phyloP scores from a whole-genome alignment of 2,329 filamentous ascomycete species.

The Colletotrichum aenigma region DNA sequence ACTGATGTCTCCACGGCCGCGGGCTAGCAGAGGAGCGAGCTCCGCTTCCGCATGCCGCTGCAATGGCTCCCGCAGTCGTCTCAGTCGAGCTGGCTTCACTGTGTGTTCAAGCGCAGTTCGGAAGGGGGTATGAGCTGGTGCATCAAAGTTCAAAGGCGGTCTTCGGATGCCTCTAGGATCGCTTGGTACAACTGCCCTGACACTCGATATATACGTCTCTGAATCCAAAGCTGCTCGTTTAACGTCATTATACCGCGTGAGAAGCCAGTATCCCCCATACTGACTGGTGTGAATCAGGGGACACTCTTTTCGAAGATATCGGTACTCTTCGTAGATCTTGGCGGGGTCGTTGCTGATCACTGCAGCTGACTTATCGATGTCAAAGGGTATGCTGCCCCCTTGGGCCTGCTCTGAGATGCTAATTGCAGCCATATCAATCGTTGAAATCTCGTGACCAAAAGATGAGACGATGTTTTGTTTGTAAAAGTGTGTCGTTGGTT shows the following conservation, averaged over 20 bases:
- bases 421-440: neutral
- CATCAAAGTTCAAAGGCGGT: constrained; percentile 25
- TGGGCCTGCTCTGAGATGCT: neutral
- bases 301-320: constrained; percentile 19
- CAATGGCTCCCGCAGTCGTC: constrained; percentile 14
- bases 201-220: constrained; percentile 19
- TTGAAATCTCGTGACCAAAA: too few species aligned
- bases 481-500: neutral
- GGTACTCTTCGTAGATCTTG: constrained; percentile 23
- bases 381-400: neutral
- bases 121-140: constrained; percentile 24
- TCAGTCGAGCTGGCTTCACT: constrained; percentile 20
- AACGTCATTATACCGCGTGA: constrained; percentile 25
- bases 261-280: constrained; percentile 25
- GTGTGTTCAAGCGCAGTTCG: constrained; percentile 24
- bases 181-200: constrained; percentile 21
- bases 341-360: constrained; percentile 22
- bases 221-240: constrained; percentile 23
- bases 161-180: constrained; percentile 21
- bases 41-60: constrained; percentile 16
- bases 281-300: constrained; percentile 22
- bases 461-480: neutral
- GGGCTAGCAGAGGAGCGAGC: constrained; percentile 11
- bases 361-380: constrained; percentile 21
- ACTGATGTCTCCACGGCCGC: constrained; percentile 19